Evolutionary conservation across 305 asterid species (phyloP), one percentile per base, ranked within the genome.

Genomic region (Fraxinus xanthoxyloides): DNA sequence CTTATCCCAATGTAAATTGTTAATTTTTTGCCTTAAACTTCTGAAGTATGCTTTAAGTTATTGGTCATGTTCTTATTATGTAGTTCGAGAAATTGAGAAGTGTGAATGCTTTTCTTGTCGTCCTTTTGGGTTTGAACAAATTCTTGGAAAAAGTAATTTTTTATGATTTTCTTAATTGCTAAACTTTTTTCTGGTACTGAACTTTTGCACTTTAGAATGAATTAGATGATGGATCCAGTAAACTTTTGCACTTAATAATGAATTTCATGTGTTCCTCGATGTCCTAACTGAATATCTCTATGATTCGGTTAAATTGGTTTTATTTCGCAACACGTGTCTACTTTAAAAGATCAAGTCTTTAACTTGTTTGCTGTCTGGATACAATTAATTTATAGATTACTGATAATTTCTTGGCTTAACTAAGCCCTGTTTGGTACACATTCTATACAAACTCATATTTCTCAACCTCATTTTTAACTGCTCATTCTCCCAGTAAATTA

Each of bases 1-100:
- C 88, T 91, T 84, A 82, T 84, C 87, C 90, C 91, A 65, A 89
- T 83, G 87, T 81, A 73, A 56, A 19, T 23, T 83, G 77, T 80
- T 51, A 59, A 24, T 70, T 73, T 84, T 74, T 78, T 46, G 59
- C 30, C 77, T 43, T 75, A 31, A 26, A 40, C 51, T 63, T 59
- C 35, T 40, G 26, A 30, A 83, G 7, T 12, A n/a, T 40, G 5
- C 12, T 63, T 81, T 63, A 82, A 54, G 48, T 65, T 34, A 75
- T 61, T 85, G 84, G 76, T 38, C 78, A 30, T 79, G 63, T 80
- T 32, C 32, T 63, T 83, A 76, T 48, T 63, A 77, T 83, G 87
- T 83, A 84, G 86, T 84, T 84, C 84, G 54, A 81, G 84, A 76
- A 86, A 86, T 84, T 82, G 89, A 80, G 73, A 87, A 81, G 79